Conservation (phyloP, 1,284 basidiomycete species). For the Microbotryum lychnidis-dioicae region DNA sequence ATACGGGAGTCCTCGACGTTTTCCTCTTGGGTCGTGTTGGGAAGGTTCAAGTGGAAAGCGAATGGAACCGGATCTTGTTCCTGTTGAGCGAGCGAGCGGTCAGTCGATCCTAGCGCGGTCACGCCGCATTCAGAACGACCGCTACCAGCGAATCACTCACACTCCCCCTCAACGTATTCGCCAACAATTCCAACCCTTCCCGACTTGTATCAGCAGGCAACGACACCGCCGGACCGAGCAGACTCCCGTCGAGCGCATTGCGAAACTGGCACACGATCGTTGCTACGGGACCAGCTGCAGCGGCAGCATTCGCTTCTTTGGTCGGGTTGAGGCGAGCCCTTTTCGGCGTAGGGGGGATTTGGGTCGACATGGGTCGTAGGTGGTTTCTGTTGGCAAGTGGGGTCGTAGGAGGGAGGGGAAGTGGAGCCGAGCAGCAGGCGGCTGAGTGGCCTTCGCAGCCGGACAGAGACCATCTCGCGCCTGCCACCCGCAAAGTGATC, state of each 20-base stretch:
- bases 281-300: slow-evolving; percentile 47
- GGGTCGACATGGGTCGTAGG: slow-evolving; percentile 20
- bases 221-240: slow-evolving; percentile 75
- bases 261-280: slow-evolving; percentile 84
- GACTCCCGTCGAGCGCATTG: slow-evolving; percentile 68
- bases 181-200: slow-evolving; percentile 70
- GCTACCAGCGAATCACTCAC: slow-evolving; percentile 43
- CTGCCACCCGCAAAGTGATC: too few relatives aligned
- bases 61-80: slow-evolving; percentile 83
- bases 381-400: too few relatives aligned
- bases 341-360: slow-evolving; percentile 31
- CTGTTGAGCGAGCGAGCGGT: slow-evolving; percentile 39
- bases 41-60: slow-evolving; percentile 70
- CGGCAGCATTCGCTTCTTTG: background rate
- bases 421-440: too few relatives aligned
- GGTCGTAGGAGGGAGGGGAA: too few relatives aligned
- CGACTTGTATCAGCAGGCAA: slow-evolving; percentile 78
- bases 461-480: too few relatives aligned
- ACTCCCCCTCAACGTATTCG: slow-evolving; percentile 71
- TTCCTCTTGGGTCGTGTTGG: slow-evolving; percentile 4
- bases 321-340: slow-evolving; percentile 11
- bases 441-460: too few relatives aligned
- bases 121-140: background rate
- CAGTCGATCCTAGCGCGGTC: slow-evolving; percentile 8
- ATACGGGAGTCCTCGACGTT: slow-evolving; percentile 50